Evolutionary conservation across 495 filamentous ascomycete genomes (phyloP).

Genomic region (Neurospora sp.): DNA sequence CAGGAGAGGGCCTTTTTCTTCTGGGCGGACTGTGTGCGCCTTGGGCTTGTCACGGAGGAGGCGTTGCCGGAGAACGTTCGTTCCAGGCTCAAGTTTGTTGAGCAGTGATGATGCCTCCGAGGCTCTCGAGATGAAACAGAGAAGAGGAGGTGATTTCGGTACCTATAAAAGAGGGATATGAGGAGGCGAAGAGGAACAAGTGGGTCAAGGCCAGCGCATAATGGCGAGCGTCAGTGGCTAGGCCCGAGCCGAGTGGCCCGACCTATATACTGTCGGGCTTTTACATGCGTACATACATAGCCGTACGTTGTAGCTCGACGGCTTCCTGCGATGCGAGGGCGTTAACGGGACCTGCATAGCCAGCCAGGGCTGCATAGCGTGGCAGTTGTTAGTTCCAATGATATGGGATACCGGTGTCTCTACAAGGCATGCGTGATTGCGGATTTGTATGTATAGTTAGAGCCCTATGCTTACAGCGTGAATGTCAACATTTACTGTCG

Average conservation of each 20-base stretch:
- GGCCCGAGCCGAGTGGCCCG: not conserved
- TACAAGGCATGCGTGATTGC: not conserved
- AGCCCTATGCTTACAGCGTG: not conserved
- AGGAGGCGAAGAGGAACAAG: not conserved
- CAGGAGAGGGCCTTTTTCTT: slow-evolving; percentile 87
- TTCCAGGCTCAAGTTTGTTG: slow-evolving; percentile 49
- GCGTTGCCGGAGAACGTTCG: slow-evolving; percentile 59
- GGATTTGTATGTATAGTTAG: not conserved
- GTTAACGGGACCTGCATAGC: not conserved
- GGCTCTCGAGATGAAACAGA: not conserved
- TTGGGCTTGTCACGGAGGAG: slow-evolving; percentile 61
- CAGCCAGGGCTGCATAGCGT: not conserved
- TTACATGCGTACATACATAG: not conserved
- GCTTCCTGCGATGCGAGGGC: not conserved
- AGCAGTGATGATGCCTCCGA: not conserved
- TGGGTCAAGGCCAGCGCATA: not conserved
- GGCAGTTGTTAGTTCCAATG: not conserved
- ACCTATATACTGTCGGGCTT: not conserved
- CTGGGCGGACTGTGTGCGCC: slow-evolving; percentile 71
- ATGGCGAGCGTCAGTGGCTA: not conserved
- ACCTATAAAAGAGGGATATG: not conserved
- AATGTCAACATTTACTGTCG: not conserved
- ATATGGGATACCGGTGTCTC: not conserved
- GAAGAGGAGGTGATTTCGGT: not conserved
- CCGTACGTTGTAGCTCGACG: not conserved